Percentiles rank a stretch among this genome's conserved stretches.
These are phyloP conservation scores for Biancaea sappan DNA, from an alignment of 306 rosid species.

Conservation along the genomic window DNA sequence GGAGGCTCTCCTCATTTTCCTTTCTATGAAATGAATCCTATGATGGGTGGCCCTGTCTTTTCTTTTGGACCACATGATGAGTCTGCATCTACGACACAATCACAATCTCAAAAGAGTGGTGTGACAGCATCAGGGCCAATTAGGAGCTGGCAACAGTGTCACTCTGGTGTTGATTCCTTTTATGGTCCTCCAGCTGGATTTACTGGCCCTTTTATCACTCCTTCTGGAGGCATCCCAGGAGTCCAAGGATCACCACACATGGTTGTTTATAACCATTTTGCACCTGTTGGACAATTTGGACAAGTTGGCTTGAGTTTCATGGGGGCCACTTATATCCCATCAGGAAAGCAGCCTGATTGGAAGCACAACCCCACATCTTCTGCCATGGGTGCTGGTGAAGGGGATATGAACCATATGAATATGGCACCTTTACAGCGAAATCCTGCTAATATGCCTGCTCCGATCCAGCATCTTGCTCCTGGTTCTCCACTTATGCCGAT, in stretches of 20 bases:
- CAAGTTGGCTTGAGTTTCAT: conserved; percentile 98
- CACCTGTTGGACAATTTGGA: conserved; percentile 97
- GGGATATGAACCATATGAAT: conserved; percentile 66
- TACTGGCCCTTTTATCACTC: conserved; percentile 85
- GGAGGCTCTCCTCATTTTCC: conserved; percentile 86
- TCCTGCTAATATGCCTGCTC: conserved; percentile 66
- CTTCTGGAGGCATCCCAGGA: conserved; percentile 89
- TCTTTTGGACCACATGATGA: conserved; percentile 91
- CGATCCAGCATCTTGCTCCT: conserved; percentile 87
- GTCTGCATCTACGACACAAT: conserved; percentile 66
- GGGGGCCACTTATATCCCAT: conserved; percentile 93
- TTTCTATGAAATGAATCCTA: conserved; percentile 90
- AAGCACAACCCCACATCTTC: conserved; percentile 79
- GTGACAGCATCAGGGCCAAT: conserved; percentile 63
- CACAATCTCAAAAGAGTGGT: conserved; percentile 68
- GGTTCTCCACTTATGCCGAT: conserved; percentile 88
- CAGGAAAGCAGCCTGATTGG: conserved; percentile 98
- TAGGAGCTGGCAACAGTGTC: conserved; percentile 92
- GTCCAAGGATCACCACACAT: conserved; percentile 97
- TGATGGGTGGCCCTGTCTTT: conserved; percentile 91
- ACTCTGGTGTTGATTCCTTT: conserved; percentile 90
- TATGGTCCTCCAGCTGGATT: conserved; percentile 93
- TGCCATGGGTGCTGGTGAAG: conserved; percentile 59
- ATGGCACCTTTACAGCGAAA: conserved; percentile 67
- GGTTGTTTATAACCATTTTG: conserved; percentile 97